phyloP scores from a whole-genome alignment of 2,329 filamentous ascomycete genomes.

The Aureobasidium uvarum region DNA sequence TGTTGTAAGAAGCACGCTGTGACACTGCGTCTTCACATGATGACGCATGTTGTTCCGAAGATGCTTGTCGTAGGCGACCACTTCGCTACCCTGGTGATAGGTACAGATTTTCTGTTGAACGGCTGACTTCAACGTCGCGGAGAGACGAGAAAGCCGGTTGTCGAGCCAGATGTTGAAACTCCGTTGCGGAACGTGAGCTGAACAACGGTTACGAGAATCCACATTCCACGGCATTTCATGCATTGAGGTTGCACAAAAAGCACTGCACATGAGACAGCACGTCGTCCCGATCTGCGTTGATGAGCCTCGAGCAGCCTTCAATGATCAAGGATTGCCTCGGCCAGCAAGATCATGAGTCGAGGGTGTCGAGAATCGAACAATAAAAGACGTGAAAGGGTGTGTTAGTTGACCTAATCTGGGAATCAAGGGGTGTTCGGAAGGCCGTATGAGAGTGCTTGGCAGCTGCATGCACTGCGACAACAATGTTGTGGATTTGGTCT shows the following conservation, averaged over 20 bases:
- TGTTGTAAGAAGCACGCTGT: not conserved
- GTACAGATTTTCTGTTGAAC: conserved; percentile 4
- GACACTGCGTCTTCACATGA: conserved; percentile 1
- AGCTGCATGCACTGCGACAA: not conserved
- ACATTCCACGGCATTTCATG: conserved; percentile 21
- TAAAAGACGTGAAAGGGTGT: conserved; percentile 3
- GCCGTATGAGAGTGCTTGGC: not conserved
- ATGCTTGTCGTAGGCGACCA: not conserved
- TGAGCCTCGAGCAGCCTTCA: not conserved
- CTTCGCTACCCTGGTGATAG: not conserved
- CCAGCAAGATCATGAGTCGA: not conserved
- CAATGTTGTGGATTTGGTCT: not conserved
- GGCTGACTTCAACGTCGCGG: conserved; percentile 5
- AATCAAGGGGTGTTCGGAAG: not conserved
- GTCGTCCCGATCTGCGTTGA: not conserved
- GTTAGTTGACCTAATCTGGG: not conserved
- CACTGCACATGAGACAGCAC: not conserved
- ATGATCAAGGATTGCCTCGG: not conserved
- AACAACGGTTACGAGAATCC: not conserved
- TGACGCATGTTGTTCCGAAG: not conserved
- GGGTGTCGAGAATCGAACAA: not conserved
- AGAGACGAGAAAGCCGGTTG: conserved; percentile 6
- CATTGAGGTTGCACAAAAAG: not conserved
- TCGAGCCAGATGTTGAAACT: conserved; percentile 16
- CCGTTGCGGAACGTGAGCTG: conserved; percentile 17